These are phyloP conservation scores for Naegleria fowleri DNA, from an alignment of 208 protist genomes.

Conservation along the genomic window DNA sequence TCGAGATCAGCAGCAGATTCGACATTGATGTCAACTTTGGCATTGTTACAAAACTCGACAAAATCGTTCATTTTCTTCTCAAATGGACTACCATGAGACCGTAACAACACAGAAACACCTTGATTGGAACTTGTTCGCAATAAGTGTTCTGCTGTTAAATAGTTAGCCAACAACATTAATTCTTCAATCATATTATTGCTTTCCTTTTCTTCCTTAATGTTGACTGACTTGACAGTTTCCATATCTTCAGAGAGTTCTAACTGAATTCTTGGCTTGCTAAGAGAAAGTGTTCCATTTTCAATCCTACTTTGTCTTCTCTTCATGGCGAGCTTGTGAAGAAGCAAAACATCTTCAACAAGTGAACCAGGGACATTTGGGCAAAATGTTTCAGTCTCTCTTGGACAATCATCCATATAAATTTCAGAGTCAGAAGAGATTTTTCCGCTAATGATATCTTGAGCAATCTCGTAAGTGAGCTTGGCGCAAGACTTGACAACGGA, in stretches of 20 bases:
- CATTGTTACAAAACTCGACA: background rate
- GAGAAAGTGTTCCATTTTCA: background rate
- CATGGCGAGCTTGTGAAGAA: conserved; percentile 15
- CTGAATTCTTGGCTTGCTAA: background rate
- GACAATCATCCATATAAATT: background rate
- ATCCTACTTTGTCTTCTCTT: background rate
- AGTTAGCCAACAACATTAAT: conserved; percentile 83
- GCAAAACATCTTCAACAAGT: background rate
- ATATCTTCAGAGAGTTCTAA: background rate
- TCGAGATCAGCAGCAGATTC: background rate
- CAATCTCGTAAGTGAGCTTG: conserved; percentile 20
- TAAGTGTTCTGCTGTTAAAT: conserved; percentile 51
- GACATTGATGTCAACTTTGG: background rate
- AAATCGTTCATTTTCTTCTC: background rate
- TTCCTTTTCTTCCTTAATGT: background rate
- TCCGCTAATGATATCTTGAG: conserved; percentile 31
- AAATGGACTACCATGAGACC: background rate
- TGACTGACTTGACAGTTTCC: background rate
- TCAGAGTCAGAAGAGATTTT: background rate
- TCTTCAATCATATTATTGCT: conserved; percentile 80
- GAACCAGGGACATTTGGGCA: background rate
- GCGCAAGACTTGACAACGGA: conserved; percentile 30
- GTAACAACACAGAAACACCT: background rate
- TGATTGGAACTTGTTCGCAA: background rate
- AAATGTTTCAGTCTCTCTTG: background rate